Base-by-base conservation (phyloP, 2,329 filamentous ascomycete genomes). In the Ascochyta rabiei region DNA sequence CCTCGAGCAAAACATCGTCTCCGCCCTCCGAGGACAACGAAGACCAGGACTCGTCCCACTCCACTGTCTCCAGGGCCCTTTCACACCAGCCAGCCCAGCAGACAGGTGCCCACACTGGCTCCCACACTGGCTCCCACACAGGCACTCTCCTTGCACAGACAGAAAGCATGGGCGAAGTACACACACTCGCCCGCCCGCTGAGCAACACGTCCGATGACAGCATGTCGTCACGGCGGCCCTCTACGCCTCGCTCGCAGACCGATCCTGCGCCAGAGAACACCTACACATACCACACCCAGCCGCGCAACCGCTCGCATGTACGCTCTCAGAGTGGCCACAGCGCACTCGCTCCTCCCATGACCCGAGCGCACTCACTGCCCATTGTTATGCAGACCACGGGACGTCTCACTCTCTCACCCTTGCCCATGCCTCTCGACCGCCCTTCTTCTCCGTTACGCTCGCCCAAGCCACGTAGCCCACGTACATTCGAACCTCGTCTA, bases 281-380 rank as follows among this genome's bases (percentile, higher is more conserved):
- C 39, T 70, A 55, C 59, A 64, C 66, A 53, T 62, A 67, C 66
- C 62, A 64, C 47, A 58, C 65, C 39, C 72, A 70, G 52, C 72
- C 74, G 46, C 75, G 78, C 48, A 81, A 79, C 63, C 74, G 76
- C 24, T 79, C 78, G n/a, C 79, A 81, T 66, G 66, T 80, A 19
- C 77, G 79, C 52, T 79, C 78, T 6, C 73, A 77, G 19, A 80
- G 78, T 51, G 73, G 71, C 56, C 76, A 75, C 30, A 69, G 70
- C 38, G 65, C 73, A 6, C 67, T 75, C 49, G 78, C 79, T 42
- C 79, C 80, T 9, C 69, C 73, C 23, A 81, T 81, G 78, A 77
- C 74, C 38, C 69, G 80, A 53, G 78, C 80, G 31, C 77, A 80
- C 66, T 81, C 78, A 16, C 71, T 79, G 51, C 78, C 79, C 1